Percentiles rank a stretch among this genome's conserved stretches.
Conservation (phyloP, 179 eudicot genomes). For the Beta lomatogona region DNA sequence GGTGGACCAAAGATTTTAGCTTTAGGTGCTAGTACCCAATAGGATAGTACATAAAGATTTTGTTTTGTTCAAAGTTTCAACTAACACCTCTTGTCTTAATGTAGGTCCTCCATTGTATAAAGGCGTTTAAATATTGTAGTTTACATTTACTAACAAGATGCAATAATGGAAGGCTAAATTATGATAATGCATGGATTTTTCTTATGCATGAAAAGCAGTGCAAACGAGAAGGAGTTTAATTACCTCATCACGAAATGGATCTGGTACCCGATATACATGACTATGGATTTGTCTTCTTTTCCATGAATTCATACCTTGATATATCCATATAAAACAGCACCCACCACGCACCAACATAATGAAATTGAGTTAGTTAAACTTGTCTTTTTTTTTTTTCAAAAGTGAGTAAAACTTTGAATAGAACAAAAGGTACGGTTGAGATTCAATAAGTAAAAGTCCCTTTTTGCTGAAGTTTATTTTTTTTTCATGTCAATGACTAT, state of each 20-base stretch:
- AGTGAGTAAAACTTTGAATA: not conserved
- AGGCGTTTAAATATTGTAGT: no score
- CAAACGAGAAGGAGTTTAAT: not conserved
- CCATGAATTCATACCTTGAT: conserved; percentile 72
- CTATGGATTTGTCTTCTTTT: conserved; percentile 72
- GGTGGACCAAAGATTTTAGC: no score
- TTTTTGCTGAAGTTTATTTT: not conserved
- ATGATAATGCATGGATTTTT: no score
- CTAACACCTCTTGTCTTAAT: no score
- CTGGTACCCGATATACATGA: conserved; percentile 66
- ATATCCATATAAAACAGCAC: not conserved
- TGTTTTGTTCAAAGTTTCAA: no score
- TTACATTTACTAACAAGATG: no score
- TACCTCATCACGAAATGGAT: conserved; percentile 71
- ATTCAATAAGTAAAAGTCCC: not conserved
- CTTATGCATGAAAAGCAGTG: not conserved
- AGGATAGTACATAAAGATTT: no score
- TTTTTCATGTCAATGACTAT: not conserved
- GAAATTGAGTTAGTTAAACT: not conserved
- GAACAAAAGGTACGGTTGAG: not conserved
- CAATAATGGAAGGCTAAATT: no score
- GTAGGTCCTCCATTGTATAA: no score
- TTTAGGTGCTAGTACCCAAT: no score
- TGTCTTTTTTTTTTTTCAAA: not conserved
- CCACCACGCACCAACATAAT: not conserved